Evolutionary conservation across 345 rosid species (phyloP), one percentile per base, ranked within the genome.

Genomic region (Iberis pinnata): DNA sequence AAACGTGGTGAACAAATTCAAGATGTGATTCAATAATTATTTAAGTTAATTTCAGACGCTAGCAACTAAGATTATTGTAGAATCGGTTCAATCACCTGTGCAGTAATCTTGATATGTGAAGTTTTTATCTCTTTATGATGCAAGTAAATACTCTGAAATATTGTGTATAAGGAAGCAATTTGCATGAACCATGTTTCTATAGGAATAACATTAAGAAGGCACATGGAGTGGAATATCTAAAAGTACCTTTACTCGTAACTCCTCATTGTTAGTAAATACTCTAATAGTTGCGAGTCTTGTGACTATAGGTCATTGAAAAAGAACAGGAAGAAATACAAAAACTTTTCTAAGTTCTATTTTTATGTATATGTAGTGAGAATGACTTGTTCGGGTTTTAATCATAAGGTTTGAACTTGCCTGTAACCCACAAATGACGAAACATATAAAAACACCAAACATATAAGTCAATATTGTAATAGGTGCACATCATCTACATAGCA

Each of bases 241-340:
- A 36, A 27, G 49, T 61, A 88, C 98, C 93, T 92, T 88, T 51
- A 92, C 89, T 27, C 96, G 79, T 36, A 84, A 76, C 81, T 90
- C 98, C 75, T 84, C 98, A 90, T 90, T 29, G 98, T 92, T 69
- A 92, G 66, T 55, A 92, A 52, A n/a, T 64, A 95, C 88, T 74
- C 98, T 82, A 67, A 92, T 81, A 1, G 57, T 64, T 50, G 98
- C n/a, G n/a, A n/a, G n/a, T n/a, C n/a, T n/a, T n/a, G n/a, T 88
- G 29, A 80, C 92, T 58, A 92, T 92, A 40, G 96, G 89, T 25
- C 89, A 95, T 95, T 92, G 69, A 41, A 66, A 70, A 16, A 29
- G 25, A 63, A n/a, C n/a, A n/a, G 22, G n/a, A 53, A 47, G 50
- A 67, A 11, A 48, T 40, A 31, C 27, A n/a, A 38, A 61, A 29